Conservation (phyloP, 2,329 filamentous ascomycete genomes). For the Xylaria sp. region DNA sequence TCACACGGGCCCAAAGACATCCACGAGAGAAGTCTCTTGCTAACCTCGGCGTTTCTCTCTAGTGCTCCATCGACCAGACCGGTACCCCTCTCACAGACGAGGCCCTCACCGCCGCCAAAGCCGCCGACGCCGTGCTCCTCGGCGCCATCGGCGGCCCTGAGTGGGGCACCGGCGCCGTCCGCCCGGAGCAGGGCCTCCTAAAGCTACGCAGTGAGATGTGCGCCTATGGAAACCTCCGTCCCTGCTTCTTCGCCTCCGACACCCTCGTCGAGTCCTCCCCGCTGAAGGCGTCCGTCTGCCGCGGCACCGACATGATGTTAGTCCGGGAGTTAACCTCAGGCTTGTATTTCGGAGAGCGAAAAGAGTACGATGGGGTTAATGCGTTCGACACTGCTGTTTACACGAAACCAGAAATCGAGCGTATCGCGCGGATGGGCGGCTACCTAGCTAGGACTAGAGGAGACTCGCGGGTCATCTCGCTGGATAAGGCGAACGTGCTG, state of each 20-base stretch:
- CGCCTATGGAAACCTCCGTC: constrained; percentile 3
- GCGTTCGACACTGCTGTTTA: constrained; percentile 3
- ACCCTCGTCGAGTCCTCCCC: constrained; percentile 1
- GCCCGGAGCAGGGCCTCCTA: not conserved
- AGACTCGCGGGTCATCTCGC: constrained; percentile 18
- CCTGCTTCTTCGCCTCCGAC: constrained; percentile 3
- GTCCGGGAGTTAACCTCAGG: constrained; percentile 2
- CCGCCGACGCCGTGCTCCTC: constrained; percentile 1
- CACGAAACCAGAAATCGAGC: constrained; percentile 10
- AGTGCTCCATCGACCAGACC: constrained; percentile 2
- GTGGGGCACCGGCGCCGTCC: constrained; percentile 1
- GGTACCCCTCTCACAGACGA: not conserved
- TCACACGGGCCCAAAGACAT: constrained; percentile 19
- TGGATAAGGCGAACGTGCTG: constrained; percentile 65
- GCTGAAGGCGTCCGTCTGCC: constrained; percentile 1
- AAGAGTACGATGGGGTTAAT: not conserved
- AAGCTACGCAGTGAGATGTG: constrained; percentile 3
- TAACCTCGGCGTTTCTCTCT: constrained; percentile 12
- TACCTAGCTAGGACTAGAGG: constrained; percentile 15
- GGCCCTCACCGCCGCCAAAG: not conserved
- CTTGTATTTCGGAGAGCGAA: constrained; percentile 1
- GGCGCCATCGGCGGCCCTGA: not conserved
- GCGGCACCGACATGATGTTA: constrained; percentile 3
- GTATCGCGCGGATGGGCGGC: constrained; percentile 14
- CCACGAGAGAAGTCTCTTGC: constrained; percentile 21